Evolutionary conservation across 1,284 basidiomycete species (phyloP).

Genomic region (Marasmius fiardii): DNA sequence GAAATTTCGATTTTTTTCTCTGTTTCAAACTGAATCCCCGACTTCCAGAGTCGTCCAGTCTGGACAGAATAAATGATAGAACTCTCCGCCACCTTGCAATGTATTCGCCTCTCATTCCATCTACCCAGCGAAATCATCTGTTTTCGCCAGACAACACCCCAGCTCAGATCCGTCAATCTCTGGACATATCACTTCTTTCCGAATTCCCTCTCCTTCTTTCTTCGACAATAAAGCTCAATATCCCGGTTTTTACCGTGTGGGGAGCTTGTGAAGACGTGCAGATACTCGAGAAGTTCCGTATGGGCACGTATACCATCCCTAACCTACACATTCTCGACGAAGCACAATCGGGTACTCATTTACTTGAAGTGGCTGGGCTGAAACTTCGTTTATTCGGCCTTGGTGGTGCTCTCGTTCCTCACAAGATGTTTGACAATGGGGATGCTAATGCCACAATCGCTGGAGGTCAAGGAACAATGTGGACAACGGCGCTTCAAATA

Average conservation of each 20-base stretch:
- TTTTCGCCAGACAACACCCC: conserved; percentile 65
- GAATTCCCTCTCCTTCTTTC: conserved; percentile 92
- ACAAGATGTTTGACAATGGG: conserved; percentile 98
- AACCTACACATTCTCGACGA: conserved; percentile 94
- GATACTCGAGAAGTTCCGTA: conserved; percentile 90
- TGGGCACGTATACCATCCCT: conserved; percentile 76
- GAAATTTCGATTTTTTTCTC: no score
- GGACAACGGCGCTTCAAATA: conserved; percentile 97
- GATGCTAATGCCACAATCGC: conserved; percentile 95
- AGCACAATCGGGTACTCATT: conserved; percentile 74
- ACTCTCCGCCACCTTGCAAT: conserved; percentile 94
- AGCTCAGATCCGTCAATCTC: conserved; percentile 57
- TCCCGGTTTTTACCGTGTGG: conserved; percentile 97
- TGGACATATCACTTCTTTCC: conserved; percentile 76
- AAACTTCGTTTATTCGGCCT: conserved; percentile 92
- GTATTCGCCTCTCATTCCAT: conserved; percentile 95
- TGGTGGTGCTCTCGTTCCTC: conserved; percentile 92
- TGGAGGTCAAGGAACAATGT: conserved; percentile 97
- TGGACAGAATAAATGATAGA: conserved; percentile 90
- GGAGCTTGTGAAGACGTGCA: conserved; percentile 97
- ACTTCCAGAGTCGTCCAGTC: conserved; percentile 65
- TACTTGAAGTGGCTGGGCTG: conserved; percentile 90
- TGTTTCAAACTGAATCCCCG: conserved; percentile 15
- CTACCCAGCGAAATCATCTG: conserved; percentile 78
- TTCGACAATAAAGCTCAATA: conserved; percentile 82